Base-by-base conservation (phyloP, 2,329 filamentous ascomycete genomes). In the Sporothrix curviconia region DNA sequence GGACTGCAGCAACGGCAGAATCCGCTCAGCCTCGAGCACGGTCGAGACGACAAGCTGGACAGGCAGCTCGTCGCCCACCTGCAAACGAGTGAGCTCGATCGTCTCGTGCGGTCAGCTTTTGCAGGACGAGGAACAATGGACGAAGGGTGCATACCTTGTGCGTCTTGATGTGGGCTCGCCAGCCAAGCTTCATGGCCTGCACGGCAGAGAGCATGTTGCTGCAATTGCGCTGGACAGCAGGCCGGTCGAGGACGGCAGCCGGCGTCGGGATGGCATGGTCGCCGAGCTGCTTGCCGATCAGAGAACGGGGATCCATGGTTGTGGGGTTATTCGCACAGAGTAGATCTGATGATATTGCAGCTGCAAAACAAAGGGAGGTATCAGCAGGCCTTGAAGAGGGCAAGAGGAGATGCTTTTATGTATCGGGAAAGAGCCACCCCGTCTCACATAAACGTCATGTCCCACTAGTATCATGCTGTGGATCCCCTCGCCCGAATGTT, bases 141-240 rank as follows among this genome's bases (percentile, higher is more conserved):
- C n/a, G n/a, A n/a, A n/a, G n/a, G n/a, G n/a, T n/a, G n/a, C n/a
- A 32, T 15, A 86, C 86, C 75, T 94, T 94, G 70, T 94, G 89
- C 22, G 87, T 91, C 72, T 94, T 94, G 59, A 92, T 83, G 68
- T 94, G 89, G 1, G 86, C 85, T 59, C 89, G 77, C 74, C 90
- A 92, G 7, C 78, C 79, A 24, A 92, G 75, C 0, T 78, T 75
- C 14, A 92, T 71, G 51, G 72, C 71, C 40, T 78, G 68, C 14
- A 80, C 78, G 0, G 87, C 81, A 12, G 83, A 74, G 7, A 90
- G 79, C 87, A 94, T 92, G 36, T 81, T 76, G 60, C 76, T 71
- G 70, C 89, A 92, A 66, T 92, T 90, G 50, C 77, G 73, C 56
- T 80, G 75, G 24, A 90, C 72, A 42, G 86, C 83, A 3, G 83